Evolutionary conservation across 2,329 filamentous ascomycete species (phyloP).

Genomic region (Epichloe gansuensis): DNA sequence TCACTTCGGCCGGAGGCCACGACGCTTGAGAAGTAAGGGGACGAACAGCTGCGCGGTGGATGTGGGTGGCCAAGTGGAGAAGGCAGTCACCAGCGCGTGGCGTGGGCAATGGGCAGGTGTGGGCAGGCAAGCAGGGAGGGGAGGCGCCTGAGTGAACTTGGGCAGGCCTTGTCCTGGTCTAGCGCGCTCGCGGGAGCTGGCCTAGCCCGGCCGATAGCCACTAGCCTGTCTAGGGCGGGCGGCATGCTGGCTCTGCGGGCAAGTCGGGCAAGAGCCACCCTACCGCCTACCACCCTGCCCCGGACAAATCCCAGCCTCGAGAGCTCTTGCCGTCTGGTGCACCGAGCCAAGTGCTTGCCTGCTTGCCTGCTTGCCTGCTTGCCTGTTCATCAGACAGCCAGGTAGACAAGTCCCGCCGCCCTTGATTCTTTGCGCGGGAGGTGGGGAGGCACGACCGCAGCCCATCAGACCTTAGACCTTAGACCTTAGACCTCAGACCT

Average conservation of each 20-base stretch:
- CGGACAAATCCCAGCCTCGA: too few species aligned
- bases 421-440: too few species aligned
- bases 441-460: too few species aligned
- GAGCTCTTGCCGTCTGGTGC: too few species aligned
- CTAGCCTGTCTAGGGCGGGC: slow-evolving; percentile 3
- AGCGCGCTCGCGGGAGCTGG: slow-evolving; percentile 4
- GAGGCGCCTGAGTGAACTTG: not conserved
- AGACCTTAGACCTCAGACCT: too few species aligned
- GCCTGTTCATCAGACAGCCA: too few species aligned
- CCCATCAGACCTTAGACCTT: too few species aligned
- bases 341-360: too few species aligned
- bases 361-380: too few species aligned
- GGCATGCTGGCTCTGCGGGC: not conserved
- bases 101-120: too few species aligned
- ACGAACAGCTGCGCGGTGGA: not conserved
- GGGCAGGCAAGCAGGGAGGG: not conserved
- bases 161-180: not conserved
- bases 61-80: not conserved
- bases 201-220: slow-evolving; percentile 4
- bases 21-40: not conserved
- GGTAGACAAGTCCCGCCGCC: too few species aligned
- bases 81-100: not conserved
- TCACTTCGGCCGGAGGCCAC: not conserved
- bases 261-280: not conserved
- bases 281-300: not conserved